phyloP scores from a whole-genome alignment of 1,284 basidiomycete genomes.

The Microstroma glucosiphilum region DNA sequence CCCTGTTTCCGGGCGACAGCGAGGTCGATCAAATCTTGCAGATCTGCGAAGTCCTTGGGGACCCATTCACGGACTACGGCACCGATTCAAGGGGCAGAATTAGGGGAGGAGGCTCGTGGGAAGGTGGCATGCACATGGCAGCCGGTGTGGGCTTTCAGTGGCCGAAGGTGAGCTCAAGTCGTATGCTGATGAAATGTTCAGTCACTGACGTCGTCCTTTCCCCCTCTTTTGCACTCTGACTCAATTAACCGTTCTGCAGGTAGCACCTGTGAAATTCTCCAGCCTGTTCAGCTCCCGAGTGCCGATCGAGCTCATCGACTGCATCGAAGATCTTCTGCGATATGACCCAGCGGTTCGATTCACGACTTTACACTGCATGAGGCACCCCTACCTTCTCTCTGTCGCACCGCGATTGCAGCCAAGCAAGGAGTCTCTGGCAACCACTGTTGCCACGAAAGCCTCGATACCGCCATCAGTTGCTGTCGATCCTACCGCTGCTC shows the following conservation, averaged over 20 bases:
- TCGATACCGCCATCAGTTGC: conserved; percentile 24
- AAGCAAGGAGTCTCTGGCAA: conserved; percentile 13
- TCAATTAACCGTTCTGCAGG: conserved; percentile 53
- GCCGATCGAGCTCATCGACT: conserved; percentile 76
- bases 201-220: conserved; percentile 13
- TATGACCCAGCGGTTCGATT: conserved; percentile 83
- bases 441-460: conserved; percentile 13
- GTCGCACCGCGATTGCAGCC: conserved; percentile 55
- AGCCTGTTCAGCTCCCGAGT: conserved; percentile 72
- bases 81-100: conserved; percentile 64
- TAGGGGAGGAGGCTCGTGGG: conserved; percentile 83
- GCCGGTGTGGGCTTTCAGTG: conserved; percentile 80
- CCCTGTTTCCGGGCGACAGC: conserved; percentile 92
- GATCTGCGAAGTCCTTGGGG: conserved; percentile 87
- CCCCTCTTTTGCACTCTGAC: conserved; percentile 5
- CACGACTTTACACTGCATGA: conserved; percentile 76
- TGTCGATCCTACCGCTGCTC: conserved; percentile 16
- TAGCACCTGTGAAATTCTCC: conserved; percentile 68
- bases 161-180: conserved; percentile 63
- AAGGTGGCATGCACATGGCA: conserved; percentile 75
- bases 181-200: conserved; percentile 3
- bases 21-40: conserved; percentile 87
- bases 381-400: conserved; percentile 76
- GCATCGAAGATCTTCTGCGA: conserved; percentile 81
- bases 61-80: conserved; percentile 78